A percentile compares a stretch with the other conserved stretches of the same genome.
Conservation (phyloP, 2,329 filamentous ascomycete species). For the Capronia coronata region DNA sequence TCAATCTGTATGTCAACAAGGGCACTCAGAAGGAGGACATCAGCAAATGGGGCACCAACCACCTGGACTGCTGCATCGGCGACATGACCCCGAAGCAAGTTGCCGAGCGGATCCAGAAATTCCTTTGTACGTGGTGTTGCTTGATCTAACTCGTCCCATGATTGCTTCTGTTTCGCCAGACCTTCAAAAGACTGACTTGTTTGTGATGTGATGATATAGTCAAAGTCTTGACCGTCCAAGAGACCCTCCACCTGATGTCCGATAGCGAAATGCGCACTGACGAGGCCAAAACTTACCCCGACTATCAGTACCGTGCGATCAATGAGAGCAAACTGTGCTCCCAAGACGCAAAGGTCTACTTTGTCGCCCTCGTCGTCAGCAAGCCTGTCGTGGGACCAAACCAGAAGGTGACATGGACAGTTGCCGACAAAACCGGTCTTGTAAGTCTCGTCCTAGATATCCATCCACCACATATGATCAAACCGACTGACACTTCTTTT, state of each 20-base stretch:
- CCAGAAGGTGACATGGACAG: slow-evolving; percentile 22
- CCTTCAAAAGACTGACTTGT: no score
- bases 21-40: slow-evolving; percentile 2
- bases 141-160: no score
- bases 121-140: slow-evolving; percentile 21
- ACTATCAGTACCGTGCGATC: slow-evolving; percentile 25
- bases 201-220: no score
- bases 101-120: slow-evolving; percentile 20
- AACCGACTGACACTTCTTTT: not conserved
- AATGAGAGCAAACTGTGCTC: slow-evolving; percentile 13
- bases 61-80: slow-evolving; percentile 23
- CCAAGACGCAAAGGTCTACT: slow-evolving; percentile 25
- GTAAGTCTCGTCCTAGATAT: slow-evolving; percentile 13
- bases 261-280: slow-evolving; percentile 21
- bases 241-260: slow-evolving; percentile 26
- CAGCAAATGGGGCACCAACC: slow-evolving; percentile 19
- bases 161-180: no score
- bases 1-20: slow-evolving; percentile 16
- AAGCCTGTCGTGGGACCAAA: slow-evolving; percentile 17
- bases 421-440: slow-evolving; percentile 23
- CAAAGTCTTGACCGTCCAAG: slow-evolving; percentile 20
- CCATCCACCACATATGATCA: not conserved
- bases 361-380: slow-evolving; percentile 23
- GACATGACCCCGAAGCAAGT: slow-evolving; percentile 11
- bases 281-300: slow-evolving; percentile 15